Conservation (phyloP, 352 stramenopile species). For the Globisporangium solare region DNA sequence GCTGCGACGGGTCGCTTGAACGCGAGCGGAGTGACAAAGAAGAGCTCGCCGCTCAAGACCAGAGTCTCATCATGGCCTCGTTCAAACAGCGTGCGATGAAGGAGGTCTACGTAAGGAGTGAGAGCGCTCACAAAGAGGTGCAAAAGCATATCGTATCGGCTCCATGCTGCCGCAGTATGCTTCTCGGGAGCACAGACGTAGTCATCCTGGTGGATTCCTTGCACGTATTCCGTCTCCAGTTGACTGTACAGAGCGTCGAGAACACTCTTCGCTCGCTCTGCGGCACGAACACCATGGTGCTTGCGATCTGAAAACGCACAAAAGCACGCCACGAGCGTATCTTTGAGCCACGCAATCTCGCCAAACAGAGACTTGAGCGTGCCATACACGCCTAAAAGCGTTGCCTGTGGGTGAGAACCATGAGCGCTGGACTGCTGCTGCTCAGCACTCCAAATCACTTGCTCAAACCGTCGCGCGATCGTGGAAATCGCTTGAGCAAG, state of each 20-base stretch:
- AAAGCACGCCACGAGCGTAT: slow-evolving; percentile 29
- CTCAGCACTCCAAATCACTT: slow-evolving; percentile 17
- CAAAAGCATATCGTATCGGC: slow-evolving; percentile 39
- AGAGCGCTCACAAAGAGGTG: slow-evolving; percentile 41
- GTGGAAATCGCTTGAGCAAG: slow-evolving; percentile 37
- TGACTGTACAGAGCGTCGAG: slow-evolving; percentile 39
- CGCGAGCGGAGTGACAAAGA: slow-evolving; percentile 29
- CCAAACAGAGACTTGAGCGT: slow-evolving; percentile 39
- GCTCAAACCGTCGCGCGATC: slow-evolving; percentile 21
- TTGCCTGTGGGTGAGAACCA: slow-evolving; percentile 17
- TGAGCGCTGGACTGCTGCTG: neutral
- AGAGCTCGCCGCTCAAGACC: slow-evolving; percentile 41
- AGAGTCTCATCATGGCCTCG: slow-evolving; percentile 33
- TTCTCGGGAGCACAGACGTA: too few relatives aligned
- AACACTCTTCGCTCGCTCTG: slow-evolving; percentile 35
- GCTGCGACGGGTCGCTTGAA: neutral
- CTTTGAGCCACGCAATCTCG: slow-evolving; percentile 40
- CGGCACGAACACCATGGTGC: slow-evolving; percentile 24
- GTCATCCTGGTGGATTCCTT: slow-evolving; percentile 15
- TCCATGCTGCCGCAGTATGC: slow-evolving; percentile 12
- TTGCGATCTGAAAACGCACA: slow-evolving; percentile 13
- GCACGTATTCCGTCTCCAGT: slow-evolving; percentile 36
- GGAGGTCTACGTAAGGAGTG: slow-evolving; percentile 40
- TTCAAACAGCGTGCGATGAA: slow-evolving; percentile 52
- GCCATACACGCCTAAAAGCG: slow-evolving; percentile 39